Percentiles rank a stretch among this genome's conserved stretches.
Conservation (phyloP, 331 rosid genomes). For the Erythrophleum ivorense region DNA sequence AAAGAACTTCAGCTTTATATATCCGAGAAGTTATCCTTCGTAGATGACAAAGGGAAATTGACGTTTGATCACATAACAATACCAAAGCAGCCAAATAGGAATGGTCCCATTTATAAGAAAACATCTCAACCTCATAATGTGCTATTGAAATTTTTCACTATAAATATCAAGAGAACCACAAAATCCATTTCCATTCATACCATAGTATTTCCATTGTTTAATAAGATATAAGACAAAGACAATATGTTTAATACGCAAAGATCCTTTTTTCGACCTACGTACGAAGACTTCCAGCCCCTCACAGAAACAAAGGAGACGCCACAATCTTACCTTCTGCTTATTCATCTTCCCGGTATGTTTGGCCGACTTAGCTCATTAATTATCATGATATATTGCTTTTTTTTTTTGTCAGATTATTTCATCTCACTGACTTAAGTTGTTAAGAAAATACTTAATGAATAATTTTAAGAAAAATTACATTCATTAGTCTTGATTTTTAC, state of each 20-base stretch:
- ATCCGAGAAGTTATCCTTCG: slow-evolving; percentile 45
- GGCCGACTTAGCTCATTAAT: too few species aligned
- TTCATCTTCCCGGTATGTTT: slow-evolving; percentile 49
- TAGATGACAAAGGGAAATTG: slow-evolving; percentile 17
- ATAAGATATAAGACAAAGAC: background rate
- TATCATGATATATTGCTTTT: too few species aligned
- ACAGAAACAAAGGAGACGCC: slow-evolving; percentile 32
- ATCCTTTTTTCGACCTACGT: background rate
- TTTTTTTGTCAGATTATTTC: too few species aligned
- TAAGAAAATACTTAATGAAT: too few species aligned
- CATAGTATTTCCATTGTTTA: background rate
- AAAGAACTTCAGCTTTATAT: slow-evolving; percentile 38
- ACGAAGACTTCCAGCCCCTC: slow-evolving; percentile 25
- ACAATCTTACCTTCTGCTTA: slow-evolving; percentile 30
- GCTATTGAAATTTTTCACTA: slow-evolving; percentile 10
- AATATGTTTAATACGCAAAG: slow-evolving; percentile 10
- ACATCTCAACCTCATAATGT: background rate
- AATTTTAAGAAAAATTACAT: too few species aligned
- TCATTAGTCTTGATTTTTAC: too few species aligned
- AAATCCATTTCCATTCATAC: slow-evolving; percentile 5
- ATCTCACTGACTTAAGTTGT: too few species aligned
- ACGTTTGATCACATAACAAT: slow-evolving; percentile 20
- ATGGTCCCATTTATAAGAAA: slow-evolving; percentile 39
- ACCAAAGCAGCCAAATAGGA: slow-evolving; percentile 34
- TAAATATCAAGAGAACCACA: slow-evolving; percentile 30